phyloP scores from a whole-genome alignment of 2,329 filamentous ascomycete genomes.

The Colletotrichum simmondsii region DNA sequence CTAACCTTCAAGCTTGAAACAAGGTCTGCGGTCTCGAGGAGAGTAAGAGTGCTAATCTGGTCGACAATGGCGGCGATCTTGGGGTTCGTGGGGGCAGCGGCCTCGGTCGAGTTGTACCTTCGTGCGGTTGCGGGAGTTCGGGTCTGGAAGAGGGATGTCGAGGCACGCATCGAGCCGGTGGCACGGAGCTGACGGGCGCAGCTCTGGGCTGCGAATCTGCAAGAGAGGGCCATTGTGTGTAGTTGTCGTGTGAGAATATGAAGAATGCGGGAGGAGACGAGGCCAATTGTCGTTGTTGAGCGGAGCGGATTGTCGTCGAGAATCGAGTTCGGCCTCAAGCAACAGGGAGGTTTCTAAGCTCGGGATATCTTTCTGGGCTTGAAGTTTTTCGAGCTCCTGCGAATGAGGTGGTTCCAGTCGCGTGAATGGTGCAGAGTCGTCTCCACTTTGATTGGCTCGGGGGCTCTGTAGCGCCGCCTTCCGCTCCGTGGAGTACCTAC shows the following conservation, averaged over 20 bases:
- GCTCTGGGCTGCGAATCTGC: conserved; percentile 72
- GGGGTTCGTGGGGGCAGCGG: conserved; percentile 73
- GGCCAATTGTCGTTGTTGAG: conserved; percentile 24
- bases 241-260: conserved; percentile 5
- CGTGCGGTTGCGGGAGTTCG: conserved; percentile 64
- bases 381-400: conserved; percentile 55
- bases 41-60: conserved; percentile 97
- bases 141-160: conserved; percentile 57
- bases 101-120: conserved; percentile 91
- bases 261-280: neutral
- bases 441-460: conserved; percentile 48
- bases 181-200: conserved; percentile 72
- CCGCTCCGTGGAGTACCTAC: conserved; percentile 38
- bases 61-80: conserved; percentile 97
- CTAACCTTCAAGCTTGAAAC: conserved; percentile 93
- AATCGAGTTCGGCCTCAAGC: conserved; percentile 27
- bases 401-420: conserved; percentile 28
- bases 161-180: conserved; percentile 55
- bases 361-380: conserved; percentile 36
- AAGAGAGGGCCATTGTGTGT: conserved; percentile 69
- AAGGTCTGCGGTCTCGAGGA: conserved; percentile 96
- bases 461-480: conserved; percentile 46
- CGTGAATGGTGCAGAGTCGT: conserved; percentile 36
- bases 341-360: conserved; percentile 32
- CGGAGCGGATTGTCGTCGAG: conserved; percentile 20